Base-by-base conservation (phyloP, 371 early-diverging fungal genomes). In the Apophysomyces ossiformis region DNA sequence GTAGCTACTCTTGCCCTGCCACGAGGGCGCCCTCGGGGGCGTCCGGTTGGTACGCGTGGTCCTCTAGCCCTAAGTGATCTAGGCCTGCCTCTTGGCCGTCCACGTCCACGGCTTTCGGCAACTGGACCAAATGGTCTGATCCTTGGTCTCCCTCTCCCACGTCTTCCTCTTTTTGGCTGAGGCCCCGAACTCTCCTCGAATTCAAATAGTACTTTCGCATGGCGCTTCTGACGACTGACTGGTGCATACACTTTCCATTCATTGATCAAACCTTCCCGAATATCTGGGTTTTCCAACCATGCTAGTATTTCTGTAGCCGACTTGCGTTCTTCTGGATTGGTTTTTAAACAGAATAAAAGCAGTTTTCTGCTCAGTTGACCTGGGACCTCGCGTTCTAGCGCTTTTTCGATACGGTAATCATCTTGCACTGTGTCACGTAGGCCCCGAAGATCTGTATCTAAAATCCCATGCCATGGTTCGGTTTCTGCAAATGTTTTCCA, bases 401-500 rank as follows among this genome's bases (percentile, higher is more conserved):
- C 70, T 32, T 75, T 77, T 60, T 76, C 71, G 32, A 89, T 85
- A 37, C 74, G 74, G 7, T 70, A 69, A 57, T 86, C 85, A 32
- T 78, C 79, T 12, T 78, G 60, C 3, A 88, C 87, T n/a, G 80
- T 76, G 15, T 85, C 79, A 11, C 89, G 79, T 16, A 89, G 71
- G 9, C 73, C 82, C 45, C 75, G 78, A 21, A 89, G 61, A 67
- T 88, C 87, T 2, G 82, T 85, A 50, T 89, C 87, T 12, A 86
- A 74, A 12, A 86, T 79, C 13, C 88, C 87, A 45, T 79, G 70
- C 89, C 88, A 89, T 1, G 89, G 89, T 36, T 85, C 85, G 0
- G 82, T 86, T n/a, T 84, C 87, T 0, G 86, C 74, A 65, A 88
- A 86, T 1, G 79, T 81, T 54, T 86, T 80, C 89, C 89, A 89